Evolutionary conservation across 805 yeast genomes (phyloP).

Genomic region (Barnettozyma pratensis): DNA sequence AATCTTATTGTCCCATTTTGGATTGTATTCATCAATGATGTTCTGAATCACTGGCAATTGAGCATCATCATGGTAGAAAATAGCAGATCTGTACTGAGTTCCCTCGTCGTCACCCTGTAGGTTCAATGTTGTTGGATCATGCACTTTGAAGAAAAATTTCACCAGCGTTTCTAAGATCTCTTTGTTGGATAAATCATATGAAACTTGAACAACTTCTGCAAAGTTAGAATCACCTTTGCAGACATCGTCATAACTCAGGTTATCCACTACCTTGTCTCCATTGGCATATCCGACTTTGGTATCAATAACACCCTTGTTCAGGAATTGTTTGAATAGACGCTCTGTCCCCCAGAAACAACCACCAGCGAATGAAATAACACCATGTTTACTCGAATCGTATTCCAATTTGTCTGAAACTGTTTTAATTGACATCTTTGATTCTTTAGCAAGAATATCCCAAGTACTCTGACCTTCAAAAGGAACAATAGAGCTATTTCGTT

Average conservation of each 20-base stretch:
- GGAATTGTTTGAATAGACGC: slow-evolving; percentile 66
- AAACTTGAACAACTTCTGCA: slow-evolving; percentile 77
- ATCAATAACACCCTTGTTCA: slow-evolving; percentile 51
- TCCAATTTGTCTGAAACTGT: slow-evolving; percentile 1
- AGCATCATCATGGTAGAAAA: slow-evolving; percentile 54
- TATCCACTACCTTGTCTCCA: slow-evolving; percentile 34
- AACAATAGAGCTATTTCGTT: no score
- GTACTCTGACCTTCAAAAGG: no score
- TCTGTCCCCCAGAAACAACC: slow-evolving; percentile 83
- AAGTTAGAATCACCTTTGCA: slow-evolving; percentile 49
- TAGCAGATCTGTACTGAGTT: slow-evolving; percentile 83
- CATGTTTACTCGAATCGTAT: neutral
- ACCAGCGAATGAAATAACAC: slow-evolving; percentile 7
- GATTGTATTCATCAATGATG: slow-evolving; percentile 52
- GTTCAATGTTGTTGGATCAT: slow-evolving; percentile 85
- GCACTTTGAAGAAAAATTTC: slow-evolving; percentile 79
- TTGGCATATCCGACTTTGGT: slow-evolving; percentile 85
- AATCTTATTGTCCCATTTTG: slow-evolving; percentile 60
- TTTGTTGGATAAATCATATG: slow-evolving; percentile 64
- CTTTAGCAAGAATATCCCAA: no score
- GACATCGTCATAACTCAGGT: slow-evolving; percentile 6
- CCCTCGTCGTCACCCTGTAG: slow-evolving; percentile 87
- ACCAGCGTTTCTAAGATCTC: slow-evolving; percentile 45
- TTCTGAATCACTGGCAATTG: slow-evolving; percentile 38
- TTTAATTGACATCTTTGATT: neutral